These are phyloP conservation scores for Podaxis rugospora DNA, from an alignment of 768 basidiomycete species.

Conservation along the genomic window DNA sequence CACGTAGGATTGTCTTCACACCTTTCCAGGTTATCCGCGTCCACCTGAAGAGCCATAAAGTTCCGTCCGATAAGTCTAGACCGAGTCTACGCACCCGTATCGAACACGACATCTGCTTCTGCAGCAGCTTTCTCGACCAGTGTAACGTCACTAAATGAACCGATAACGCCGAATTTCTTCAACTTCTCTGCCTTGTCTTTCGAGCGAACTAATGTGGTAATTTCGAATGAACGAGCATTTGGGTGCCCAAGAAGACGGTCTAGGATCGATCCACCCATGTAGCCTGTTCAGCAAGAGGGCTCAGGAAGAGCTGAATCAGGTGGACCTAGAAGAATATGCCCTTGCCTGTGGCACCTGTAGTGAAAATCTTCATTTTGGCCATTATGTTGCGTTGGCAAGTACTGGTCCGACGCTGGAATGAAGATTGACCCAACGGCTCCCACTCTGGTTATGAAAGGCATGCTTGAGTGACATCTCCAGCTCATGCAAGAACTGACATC, in stretches of 20 bases:
- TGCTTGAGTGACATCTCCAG: no score
- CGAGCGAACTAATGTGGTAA: constrained; percentile 43
- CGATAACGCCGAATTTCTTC: constrained; percentile 30
- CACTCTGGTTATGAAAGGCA: neutral
- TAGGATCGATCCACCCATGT: constrained; percentile 46
- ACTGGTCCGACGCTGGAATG: no score
- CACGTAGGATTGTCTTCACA: constrained; percentile 42
- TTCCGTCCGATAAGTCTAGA: neutral
- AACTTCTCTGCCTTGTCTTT: constrained; percentile 40
- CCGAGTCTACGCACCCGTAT: constrained; percentile 28
- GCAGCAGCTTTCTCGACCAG: constrained; percentile 40
- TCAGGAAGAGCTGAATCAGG: neutral
- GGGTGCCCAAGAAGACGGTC: constrained; percentile 35
- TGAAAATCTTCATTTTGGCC: constrained; percentile 29
- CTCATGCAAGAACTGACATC: no score
- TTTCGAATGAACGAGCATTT: constrained; percentile 25
- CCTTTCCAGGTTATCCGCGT: constrained; percentile 41
- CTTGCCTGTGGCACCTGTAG: constrained; percentile 39
- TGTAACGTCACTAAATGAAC: constrained; percentile 39
- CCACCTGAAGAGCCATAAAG: constrained; percentile 20
- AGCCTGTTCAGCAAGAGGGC: constrained; percentile 25
- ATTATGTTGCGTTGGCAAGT: neutral
- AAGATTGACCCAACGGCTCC: neutral
- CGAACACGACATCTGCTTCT: constrained; percentile 39
- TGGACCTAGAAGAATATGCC: neutral